These are phyloP conservation scores for Pleurotus cornucopiae DNA, from an alignment of 768 basidiomycete species.

Conservation along the genomic window DNA sequence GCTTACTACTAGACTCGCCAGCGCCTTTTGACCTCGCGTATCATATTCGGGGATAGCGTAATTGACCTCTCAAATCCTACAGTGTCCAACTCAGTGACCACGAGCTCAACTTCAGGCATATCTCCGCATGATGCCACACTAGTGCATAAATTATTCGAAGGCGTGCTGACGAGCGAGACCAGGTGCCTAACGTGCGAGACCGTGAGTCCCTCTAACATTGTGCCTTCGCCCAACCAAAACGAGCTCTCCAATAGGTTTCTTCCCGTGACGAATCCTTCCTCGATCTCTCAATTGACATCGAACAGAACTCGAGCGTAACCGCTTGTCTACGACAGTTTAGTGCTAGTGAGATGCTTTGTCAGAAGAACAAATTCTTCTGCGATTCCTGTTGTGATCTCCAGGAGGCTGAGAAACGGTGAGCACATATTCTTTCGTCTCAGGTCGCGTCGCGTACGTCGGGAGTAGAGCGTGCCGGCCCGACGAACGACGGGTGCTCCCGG, in stretches of 20 bases:
- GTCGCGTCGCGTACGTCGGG: not conserved
- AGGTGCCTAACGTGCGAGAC: constrained; percentile 97
- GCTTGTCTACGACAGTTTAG: constrained; percentile 96
- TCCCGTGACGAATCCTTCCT: constrained; percentile 95
- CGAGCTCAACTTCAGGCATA: constrained; percentile 42
- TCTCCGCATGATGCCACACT: constrained; percentile 61
- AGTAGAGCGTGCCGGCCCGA: too few species aligned
- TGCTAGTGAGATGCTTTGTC: constrained; percentile 97
- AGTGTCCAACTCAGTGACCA: constrained; percentile 60
- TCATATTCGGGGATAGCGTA: not conserved
- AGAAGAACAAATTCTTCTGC: constrained; percentile 98
- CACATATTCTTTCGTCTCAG: constrained; percentile 2
- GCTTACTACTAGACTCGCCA: not conserved
- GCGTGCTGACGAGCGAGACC: constrained; percentile 92
- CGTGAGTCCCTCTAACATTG: constrained; percentile 39
- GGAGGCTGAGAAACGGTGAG: constrained; percentile 95
- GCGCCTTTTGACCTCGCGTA: constrained; percentile 3
- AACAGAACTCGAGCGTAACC: constrained; percentile 95
- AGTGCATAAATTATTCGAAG: constrained; percentile 92
- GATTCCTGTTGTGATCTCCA: constrained; percentile 95
- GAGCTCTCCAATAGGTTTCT: constrained; percentile 55
- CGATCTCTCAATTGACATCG: constrained; percentile 98
- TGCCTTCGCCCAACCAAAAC: constrained; percentile 6
- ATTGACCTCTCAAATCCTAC: constrained; percentile 1
- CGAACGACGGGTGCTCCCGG: not conserved